Evolutionary conservation across 768 basidiomycete genomes (phyloP).

Genomic region (Megacollybia marginata): DNA sequence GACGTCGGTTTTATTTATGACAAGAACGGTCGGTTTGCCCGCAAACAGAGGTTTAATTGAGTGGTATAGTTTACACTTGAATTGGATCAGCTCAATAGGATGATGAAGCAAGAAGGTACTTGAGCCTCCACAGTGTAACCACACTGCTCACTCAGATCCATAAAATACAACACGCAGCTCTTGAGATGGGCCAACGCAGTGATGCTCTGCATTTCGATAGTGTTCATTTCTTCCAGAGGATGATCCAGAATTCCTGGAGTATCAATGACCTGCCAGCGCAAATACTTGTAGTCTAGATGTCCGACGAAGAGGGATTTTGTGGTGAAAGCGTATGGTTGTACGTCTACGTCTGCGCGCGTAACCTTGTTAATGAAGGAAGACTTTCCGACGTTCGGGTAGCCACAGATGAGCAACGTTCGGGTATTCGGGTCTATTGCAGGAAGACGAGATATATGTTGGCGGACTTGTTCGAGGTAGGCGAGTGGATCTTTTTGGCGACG

Average conservation of each 20-base stretch:
- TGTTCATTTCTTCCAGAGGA: conserved; percentile 99
- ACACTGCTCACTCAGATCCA: conserved; percentile 98
- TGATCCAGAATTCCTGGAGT: conserved; percentile 98
- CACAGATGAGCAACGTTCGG: conserved; percentile 93
- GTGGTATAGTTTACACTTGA: conserved; percentile 94
- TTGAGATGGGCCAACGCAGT: conserved; percentile 96
- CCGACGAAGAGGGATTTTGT: conserved; percentile 98
- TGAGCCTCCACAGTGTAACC: conserved; percentile 96
- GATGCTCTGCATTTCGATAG: conserved; percentile 99
- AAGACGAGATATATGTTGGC: conserved; percentile 97
- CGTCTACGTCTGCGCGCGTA: conserved; percentile 97
- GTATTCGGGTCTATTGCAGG: conserved; percentile 98
- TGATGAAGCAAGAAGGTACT: conserved; percentile 34
- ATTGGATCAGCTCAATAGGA: conserved; percentile 1
- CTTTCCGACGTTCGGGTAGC: conserved; percentile 99
- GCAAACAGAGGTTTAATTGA: conserved; percentile 97
- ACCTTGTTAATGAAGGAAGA: conserved; percentile 99
- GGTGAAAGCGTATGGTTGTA: conserved; percentile 99
- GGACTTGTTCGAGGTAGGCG: conserved; percentile 97
- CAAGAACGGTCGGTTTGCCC: conserved; percentile 88
- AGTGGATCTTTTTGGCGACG: conserved; percentile 96
- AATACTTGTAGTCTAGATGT: conserved; percentile 97
- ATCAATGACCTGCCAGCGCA: conserved; percentile 99
- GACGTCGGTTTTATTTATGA: conserved; percentile 98
- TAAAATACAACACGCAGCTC: conserved; percentile 92